Conservation (phyloP, 139 green algal species). For the Marvania coccoides region DNA sequence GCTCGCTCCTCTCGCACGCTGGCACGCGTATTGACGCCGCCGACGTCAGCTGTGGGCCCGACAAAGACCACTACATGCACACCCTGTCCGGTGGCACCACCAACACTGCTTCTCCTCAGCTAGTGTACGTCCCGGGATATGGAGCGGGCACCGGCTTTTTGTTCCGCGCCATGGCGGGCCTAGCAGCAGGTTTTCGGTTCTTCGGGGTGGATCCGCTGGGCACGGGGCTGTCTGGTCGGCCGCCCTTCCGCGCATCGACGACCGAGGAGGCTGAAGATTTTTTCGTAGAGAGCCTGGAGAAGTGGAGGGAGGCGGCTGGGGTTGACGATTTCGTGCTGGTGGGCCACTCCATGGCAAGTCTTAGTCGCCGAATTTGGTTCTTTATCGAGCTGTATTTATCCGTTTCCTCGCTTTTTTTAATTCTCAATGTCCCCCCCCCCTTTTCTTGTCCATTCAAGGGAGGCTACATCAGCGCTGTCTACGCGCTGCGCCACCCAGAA, state of each 20-base stretch:
- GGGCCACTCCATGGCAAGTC: conserved; percentile 75
- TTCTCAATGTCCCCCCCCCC: no score
- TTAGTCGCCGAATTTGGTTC: no score
- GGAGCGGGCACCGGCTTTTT: conserved; percentile 47
- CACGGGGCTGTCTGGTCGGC: conserved; percentile 71
- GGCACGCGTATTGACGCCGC: not conserved
- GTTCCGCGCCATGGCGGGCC: conserved; percentile 49
- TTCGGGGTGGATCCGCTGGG: conserved; percentile 76
- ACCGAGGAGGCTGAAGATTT: conserved; percentile 65
- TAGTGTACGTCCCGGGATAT: conserved; percentile 73
- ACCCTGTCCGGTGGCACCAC: conserved; percentile 30
- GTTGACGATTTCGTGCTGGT: conserved; percentile 65
- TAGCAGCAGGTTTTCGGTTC: conserved; percentile 43
- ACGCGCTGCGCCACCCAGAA: conserved; percentile 73
- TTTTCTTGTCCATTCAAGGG: no score
- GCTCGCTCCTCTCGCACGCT: conserved; percentile 28
- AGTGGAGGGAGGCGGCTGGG: conserved; percentile 53
- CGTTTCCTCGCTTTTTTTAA: no score
- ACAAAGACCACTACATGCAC: conserved; percentile 58
- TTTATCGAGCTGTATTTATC: not conserved
- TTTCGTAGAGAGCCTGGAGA: conserved; percentile 62
- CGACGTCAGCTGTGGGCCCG: conserved; percentile 35
- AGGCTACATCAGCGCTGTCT: conserved; percentile 34
- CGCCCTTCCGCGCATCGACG: conserved; percentile 48
- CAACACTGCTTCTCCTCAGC: conserved; percentile 1